These are phyloP conservation scores for Fulvia fulva DNA, from an alignment of 2,329 filamentous ascomycete genomes.

Conservation along the genomic window DNA sequence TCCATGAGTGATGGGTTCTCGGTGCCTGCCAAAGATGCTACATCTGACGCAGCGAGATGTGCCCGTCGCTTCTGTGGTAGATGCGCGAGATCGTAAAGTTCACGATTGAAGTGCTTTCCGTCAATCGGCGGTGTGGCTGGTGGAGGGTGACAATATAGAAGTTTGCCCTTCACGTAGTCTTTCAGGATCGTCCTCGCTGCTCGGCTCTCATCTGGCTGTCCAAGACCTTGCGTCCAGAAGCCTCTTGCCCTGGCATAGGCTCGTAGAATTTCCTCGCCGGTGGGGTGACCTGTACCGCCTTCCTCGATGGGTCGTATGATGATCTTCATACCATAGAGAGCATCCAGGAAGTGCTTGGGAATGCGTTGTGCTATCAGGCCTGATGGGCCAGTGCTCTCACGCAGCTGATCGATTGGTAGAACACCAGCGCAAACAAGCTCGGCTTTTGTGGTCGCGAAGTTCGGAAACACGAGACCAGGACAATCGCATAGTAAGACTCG, in stretches of 20 bases:
- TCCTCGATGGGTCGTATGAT: constrained; percentile 76
- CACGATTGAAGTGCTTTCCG: constrained; percentile 73
- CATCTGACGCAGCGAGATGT: constrained; percentile 52
- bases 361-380: constrained; percentile 79
- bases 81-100: constrained; percentile 79
- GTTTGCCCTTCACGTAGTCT: constrained; percentile 95
- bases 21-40: constrained; percentile 29
- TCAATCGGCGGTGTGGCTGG: constrained; percentile 64
- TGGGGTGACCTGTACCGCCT: constrained; percentile 83
- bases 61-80: constrained; percentile 76
- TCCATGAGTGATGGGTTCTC: constrained; percentile 42
- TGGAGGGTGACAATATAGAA: constrained; percentile 87
- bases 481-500: constrained; percentile 93
- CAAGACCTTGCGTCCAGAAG: constrained; percentile 78
- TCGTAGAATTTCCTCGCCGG: constrained; percentile 75
- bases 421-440: constrained; percentile 95
- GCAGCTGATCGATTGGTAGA: constrained; percentile 90
- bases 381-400: constrained; percentile 85
- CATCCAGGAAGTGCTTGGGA: constrained; percentile 83
- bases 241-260: constrained; percentile 87
- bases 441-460: constrained; percentile 94
- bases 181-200: constrained; percentile 88
- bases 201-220: constrained; percentile 88
- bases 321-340: constrained; percentile 90
- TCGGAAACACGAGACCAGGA: constrained; percentile 95